A percentile compares a stretch with the other conserved stretches of the same genome.
phyloP scores from a whole-genome alignment of 768 basidiomycete species.

The Tulasnella sp. region DNA sequence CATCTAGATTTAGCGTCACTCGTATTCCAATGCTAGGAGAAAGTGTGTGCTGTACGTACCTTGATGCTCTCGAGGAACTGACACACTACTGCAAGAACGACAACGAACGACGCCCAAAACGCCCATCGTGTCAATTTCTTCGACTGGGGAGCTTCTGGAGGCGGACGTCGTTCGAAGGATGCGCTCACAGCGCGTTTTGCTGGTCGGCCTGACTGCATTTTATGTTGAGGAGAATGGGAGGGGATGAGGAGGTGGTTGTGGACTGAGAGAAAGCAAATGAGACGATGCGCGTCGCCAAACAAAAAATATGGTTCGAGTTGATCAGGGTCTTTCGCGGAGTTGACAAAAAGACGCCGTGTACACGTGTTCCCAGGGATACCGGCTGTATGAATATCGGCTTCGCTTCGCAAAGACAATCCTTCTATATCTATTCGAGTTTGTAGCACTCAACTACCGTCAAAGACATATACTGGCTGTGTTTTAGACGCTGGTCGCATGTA shows the following conservation, averaged over 20 bases:
- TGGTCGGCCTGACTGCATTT: neutral
- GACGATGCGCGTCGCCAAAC: neutral
- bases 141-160: neutral
- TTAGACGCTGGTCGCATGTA: too few relatives aligned
- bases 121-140: neutral
- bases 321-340: neutral
- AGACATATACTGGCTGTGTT: too few relatives aligned
- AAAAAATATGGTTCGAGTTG: neutral
- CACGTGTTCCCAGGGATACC: too few relatives aligned
- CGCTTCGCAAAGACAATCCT: too few relatives aligned
- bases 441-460: too few relatives aligned
- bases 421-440: too few relatives aligned
- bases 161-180: neutral
- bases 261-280: neutral
- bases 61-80: slow-evolving; percentile 22
- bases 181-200: neutral
- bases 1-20: neutral
- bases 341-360: too few relatives aligned
- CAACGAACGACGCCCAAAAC: neutral
- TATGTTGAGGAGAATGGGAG: neutral
- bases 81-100: slow-evolving; percentile 17
- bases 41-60: slow-evolving; percentile 13
- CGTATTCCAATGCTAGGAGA: neutral
- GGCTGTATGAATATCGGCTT: too few relatives aligned
- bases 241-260: neutral